These are phyloP conservation scores for Syncephalis fuscata DNA, from an alignment of 371 early-diverging fungal genomes.

Conservation along the genomic window DNA sequence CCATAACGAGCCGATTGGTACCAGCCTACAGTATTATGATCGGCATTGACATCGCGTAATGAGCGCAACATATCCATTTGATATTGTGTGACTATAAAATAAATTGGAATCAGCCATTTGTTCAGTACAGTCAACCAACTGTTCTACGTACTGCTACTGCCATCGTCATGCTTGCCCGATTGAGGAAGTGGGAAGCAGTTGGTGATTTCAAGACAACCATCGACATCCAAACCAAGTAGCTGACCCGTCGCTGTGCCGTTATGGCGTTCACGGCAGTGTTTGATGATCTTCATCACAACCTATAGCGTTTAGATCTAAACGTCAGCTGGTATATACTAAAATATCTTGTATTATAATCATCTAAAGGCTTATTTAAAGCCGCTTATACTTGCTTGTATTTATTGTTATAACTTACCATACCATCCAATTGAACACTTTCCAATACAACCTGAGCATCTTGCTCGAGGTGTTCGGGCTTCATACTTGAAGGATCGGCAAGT, in stretches of 20 bases:
- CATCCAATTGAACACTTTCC: conserved; percentile 34
- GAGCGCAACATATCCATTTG: conserved; percentile 86
- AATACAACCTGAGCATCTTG: conserved; percentile 15
- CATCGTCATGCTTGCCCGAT: conserved; percentile 12
- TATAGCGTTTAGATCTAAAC: conserved; percentile 8
- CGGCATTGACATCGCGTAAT: conserved; percentile 84
- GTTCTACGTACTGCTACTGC: conserved; percentile 2
- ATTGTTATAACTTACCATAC: conserved; percentile 30
- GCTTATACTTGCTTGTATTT: too few relatives aligned
- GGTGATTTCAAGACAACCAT: conserved; percentile 75
- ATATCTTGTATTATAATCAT: not conserved
- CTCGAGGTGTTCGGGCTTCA: conserved; percentile 10
- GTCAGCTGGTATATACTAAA: not conserved
- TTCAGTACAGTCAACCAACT: not conserved
- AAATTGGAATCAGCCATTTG: not conserved
- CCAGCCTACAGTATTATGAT: conserved; percentile 95
- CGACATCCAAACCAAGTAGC: conserved; percentile 69
- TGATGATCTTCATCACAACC: conserved; percentile 87
- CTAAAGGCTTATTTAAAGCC: not conserved
- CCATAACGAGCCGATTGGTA: conserved; percentile 82
- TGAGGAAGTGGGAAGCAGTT: conserved; percentile 79
- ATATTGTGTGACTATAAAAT: conserved; percentile 46
- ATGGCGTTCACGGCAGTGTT: conserved; percentile 76
- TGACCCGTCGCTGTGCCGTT: conserved; percentile 80
- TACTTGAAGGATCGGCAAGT: too few relatives aligned